These are phyloP conservation scores for Citrus medica DNA, from an alignment of 345 rosid genomes.

Conservation along the genomic window DNA sequence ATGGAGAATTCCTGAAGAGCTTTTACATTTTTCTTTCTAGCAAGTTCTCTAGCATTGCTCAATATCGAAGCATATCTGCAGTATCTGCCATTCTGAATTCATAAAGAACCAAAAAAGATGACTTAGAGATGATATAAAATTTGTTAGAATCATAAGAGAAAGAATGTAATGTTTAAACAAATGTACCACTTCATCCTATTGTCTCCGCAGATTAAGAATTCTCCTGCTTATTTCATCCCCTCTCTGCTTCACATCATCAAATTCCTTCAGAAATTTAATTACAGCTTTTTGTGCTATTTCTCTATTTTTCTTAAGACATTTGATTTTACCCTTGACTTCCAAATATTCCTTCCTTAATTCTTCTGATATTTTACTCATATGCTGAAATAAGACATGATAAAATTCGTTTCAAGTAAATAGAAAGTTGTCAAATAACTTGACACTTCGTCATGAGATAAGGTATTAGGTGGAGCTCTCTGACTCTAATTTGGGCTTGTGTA, in stretches of 20 bases:
- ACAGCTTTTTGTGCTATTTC: background rate
- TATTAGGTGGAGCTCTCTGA: background rate
- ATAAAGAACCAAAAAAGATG: background rate
- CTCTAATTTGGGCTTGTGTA: background rate
- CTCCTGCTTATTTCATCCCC: background rate
- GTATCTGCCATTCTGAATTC: background rate
- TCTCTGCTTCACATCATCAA: background rate
- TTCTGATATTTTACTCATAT: background rate
- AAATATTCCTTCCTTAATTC: background rate
- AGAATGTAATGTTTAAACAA: background rate
- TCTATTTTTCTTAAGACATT: background rate
- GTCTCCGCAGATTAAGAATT: constrained; percentile 1
- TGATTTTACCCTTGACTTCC: background rate
- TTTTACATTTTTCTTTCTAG: constrained; percentile 47
- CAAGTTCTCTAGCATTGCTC: constrained; percentile 56
- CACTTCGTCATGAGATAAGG: background rate
- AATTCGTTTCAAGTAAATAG: background rate
- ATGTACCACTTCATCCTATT: background rate
- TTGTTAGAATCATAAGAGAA: background rate
- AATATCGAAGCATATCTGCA: constrained; percentile 7
- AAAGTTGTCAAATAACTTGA: background rate
- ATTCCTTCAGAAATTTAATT: background rate
- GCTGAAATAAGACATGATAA: background rate
- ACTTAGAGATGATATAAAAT: background rate
- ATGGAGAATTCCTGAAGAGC: constrained; percentile 51